phyloP scores from a whole-genome alignment of 495 filamentous ascomycete species.

The Aspergillus bertholletiae region DNA sequence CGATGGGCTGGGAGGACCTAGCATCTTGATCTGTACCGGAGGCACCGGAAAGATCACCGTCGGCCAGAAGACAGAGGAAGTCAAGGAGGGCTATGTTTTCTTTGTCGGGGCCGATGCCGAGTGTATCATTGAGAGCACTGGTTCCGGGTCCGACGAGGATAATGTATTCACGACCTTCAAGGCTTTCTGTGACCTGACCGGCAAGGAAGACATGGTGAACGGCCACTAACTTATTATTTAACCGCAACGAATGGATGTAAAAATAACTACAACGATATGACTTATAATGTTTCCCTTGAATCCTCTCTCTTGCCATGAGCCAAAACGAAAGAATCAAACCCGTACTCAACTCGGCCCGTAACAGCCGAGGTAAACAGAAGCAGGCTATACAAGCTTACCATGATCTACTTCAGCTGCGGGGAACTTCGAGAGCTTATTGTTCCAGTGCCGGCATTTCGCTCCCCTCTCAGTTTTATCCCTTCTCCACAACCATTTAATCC shows the following conservation, averaged over 20 bases:
- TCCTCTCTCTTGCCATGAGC: neutral
- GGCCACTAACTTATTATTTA: conserved; percentile 21
- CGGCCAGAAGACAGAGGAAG: conserved; percentile 67
- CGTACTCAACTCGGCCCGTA: neutral
- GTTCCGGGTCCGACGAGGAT: conserved; percentile 44
- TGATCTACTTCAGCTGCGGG: neutral
- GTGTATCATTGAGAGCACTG: conserved; percentile 68
- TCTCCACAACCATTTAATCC: no score
- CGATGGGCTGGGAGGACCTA: conserved; percentile 81
- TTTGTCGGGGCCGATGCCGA: conserved; percentile 93
- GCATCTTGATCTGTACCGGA: conserved; percentile 83
- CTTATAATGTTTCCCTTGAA: neutral
- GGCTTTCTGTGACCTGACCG: conserved; percentile 86
- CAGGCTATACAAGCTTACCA: neutral
- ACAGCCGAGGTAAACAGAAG: neutral
- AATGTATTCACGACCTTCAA: conserved; percentile 84
- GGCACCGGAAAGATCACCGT: conserved; percentile 82
- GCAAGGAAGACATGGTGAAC: conserved; percentile 45
- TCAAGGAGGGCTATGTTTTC: conserved; percentile 79
- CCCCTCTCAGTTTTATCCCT: no score
- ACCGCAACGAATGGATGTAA: no score
- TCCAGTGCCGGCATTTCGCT: no score
- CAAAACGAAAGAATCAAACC: neutral
- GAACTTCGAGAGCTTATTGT: no score
- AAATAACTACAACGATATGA: neutral